Base-by-base conservation (phyloP, 331 rosid species). In the Erythrophleum ivorense region DNA sequence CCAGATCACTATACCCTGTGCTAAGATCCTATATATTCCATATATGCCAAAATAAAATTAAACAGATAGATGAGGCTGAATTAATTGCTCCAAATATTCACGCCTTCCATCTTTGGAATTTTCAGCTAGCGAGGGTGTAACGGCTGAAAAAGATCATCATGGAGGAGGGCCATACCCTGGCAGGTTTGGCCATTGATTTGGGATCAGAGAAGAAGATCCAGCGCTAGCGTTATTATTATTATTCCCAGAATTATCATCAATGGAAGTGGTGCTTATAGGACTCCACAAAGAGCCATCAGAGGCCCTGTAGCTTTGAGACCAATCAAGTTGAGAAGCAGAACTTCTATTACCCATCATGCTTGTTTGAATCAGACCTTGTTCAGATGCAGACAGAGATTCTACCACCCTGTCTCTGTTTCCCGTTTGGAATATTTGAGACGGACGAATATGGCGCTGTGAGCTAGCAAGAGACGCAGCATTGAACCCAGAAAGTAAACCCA, bases 121-220 rank as follows among this genome's bases (percentile, higher is more conserved):
- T 38, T 19, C 46, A 63, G 4, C 69, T 63, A 9, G 12, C 46
- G 5, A 24, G 53, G 74, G 60, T 49, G 83, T 69, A 84, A 36
- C 46, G 71, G 43, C 64, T 48, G 58, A 78, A 53, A 36, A 49
- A 9, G 14, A 60, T 3, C 49, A 66, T 86, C 85, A 86, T 14
- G 88, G 81, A 6, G 86, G 85, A 75, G 88, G 78, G 24, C 70
- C 76, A 58, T 34, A 84, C 11, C 90, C 88, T 14, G 87, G 63
- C 46, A 88, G 78, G 81, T 86, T 62, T 68, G 89, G 81, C 93
- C 90, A 91, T 43, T 84, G 91, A 77, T 71, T 81, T 73, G 82
- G 75, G 21, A 64, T 48, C 72, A 82, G 7, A 78, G 84, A 40
- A 63, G 92, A 74, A 58, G 81, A n/a, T 33, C 75, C 65, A 41